Percentiles rank a stretch among this genome's conserved stretches.
Evolutionary conservation across 192 early-diverging fungal species (phyloP).

Genomic region (Tieghemiomyces parasiticus): DNA sequence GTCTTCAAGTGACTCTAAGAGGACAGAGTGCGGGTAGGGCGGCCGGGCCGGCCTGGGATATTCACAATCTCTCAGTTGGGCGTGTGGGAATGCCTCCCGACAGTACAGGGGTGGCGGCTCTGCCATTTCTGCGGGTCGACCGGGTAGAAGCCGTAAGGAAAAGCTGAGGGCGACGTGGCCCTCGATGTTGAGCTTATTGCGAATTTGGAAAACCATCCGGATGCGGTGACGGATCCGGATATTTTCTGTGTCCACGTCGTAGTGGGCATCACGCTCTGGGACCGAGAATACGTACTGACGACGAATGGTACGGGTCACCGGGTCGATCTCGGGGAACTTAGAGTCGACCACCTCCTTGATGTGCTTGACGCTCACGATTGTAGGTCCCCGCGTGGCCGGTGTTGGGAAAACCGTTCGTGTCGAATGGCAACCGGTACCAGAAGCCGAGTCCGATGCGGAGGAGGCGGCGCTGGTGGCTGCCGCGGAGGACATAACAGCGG

Average conservation of each 20-base stretch:
- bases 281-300: neutral
- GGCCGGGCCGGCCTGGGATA: no score
- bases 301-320: neutral
- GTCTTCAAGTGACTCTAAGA: no score
- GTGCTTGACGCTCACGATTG: neutral
- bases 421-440: no score
- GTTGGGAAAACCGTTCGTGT: no score
- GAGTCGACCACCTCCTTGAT: slow-evolving; percentile 8
- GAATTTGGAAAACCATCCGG: slow-evolving; percentile 8
- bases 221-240: slow-evolving; percentile 3
- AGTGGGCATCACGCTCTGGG: neutral
- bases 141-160: neutral
- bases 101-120: slow-evolving; percentile 1
- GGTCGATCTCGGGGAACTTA: neutral
- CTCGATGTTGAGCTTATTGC: neutral
- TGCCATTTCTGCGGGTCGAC: neutral
- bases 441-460: no score
- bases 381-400: no score
- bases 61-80: no score
- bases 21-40: no score
- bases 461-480: neutral
- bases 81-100: no score
- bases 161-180: slow-evolving; percentile 8
- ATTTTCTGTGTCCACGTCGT: neutral
- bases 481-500: neutral